A percentile compares a stretch with the other conserved stretches of the same genome.
Evolutionary conservation across 805 yeast species (phyloP).

Genomic region (Cyberlindnera euphorbiiphila): DNA sequence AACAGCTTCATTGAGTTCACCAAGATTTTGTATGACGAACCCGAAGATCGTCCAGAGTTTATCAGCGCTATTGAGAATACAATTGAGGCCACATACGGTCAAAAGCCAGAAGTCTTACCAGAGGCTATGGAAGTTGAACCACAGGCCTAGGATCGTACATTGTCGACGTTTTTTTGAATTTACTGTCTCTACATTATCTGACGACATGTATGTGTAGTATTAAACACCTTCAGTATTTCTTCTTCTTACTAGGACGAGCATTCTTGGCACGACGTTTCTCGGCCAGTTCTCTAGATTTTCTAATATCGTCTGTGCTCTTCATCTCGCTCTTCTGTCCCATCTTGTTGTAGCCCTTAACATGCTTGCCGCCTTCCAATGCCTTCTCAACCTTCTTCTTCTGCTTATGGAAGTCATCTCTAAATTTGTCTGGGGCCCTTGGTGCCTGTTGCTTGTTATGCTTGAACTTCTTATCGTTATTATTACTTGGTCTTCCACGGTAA

Average conservation of each 20-base stretch:
- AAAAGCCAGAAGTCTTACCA: slow-evolving; percentile 2
- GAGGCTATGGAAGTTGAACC: background rate
- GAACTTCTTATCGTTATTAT: slow-evolving; percentile 44
- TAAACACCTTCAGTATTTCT: slow-evolving; percentile 10
- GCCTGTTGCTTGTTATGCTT: slow-evolving; percentile 73
- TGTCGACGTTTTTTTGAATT: no score
- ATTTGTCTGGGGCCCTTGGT: slow-evolving; percentile 88
- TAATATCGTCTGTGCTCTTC: slow-evolving; percentile 65
- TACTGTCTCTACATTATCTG: no score
- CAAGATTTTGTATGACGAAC: slow-evolving; percentile 23
- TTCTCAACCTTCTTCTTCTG: slow-evolving; percentile 80
- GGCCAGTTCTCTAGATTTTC: slow-evolving; percentile 65
- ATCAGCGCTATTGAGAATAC: slow-evolving; percentile 13
- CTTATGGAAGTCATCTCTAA: slow-evolving; percentile 76
- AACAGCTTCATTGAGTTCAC: slow-evolving; percentile 25
- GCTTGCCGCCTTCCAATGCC: slow-evolving; percentile 72
- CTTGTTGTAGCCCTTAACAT: slow-evolving; percentile 55
- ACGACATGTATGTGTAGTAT: no score
- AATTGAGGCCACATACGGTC: slow-evolving; percentile 19
- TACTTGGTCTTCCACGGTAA: slow-evolving; percentile 25
- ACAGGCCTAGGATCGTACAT: no score
- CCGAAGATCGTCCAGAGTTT: slow-evolving; percentile 19
- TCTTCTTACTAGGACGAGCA: slow-evolving; percentile 60
- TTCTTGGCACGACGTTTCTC: slow-evolving; percentile 81
- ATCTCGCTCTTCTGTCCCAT: slow-evolving; percentile 48